These are phyloP conservation scores for Cladorrhinum sp. DNA, from an alignment of 2,329 filamentous ascomycete genomes.

Conservation along the genomic window DNA sequence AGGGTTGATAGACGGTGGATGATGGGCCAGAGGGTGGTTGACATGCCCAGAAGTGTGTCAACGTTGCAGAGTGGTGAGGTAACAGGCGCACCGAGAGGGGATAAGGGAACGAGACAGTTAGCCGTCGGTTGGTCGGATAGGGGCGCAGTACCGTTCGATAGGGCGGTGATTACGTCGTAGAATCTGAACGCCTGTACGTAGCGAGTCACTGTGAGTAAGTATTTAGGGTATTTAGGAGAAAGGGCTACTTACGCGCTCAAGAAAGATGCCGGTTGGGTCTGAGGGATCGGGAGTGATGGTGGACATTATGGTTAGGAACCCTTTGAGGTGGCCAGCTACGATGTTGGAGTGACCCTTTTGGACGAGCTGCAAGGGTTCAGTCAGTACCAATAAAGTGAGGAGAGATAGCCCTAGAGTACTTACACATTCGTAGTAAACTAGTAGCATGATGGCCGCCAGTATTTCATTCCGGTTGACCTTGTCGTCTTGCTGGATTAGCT, in stretches of 20 bases:
- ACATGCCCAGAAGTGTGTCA: constrained; percentile 59
- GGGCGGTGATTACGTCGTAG: constrained; percentile 62
- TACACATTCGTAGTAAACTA: constrained; percentile 64
- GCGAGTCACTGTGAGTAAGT: neutral
- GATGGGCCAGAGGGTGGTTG: constrained; percentile 61
- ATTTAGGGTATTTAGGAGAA: neutral
- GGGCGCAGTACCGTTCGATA: constrained; percentile 59
- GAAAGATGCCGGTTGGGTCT: constrained; percentile 53
- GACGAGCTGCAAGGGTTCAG: constrained; percentile 47
- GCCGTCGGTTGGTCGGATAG: constrained; percentile 49
- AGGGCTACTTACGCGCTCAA: constrained; percentile 51
- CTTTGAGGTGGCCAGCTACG: constrained; percentile 59
- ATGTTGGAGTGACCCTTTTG: constrained; percentile 58
- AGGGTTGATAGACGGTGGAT: constrained; percentile 60
- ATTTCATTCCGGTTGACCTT: constrained; percentile 55
- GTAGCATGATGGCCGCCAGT: constrained; percentile 57
- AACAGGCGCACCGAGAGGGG: constrained; percentile 44
- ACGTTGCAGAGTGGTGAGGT: constrained; percentile 50
- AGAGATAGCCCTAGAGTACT: constrained; percentile 29
- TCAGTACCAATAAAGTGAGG: neutral
- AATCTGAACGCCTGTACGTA: constrained; percentile 60
- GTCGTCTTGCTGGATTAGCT: constrained; percentile 53
- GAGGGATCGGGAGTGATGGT: constrained; percentile 40
- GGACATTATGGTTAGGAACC: constrained; percentile 60
- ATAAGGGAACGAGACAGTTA: constrained; percentile 45